A percentile compares a stretch with the other conserved stretches of the same genome.
Conservation (phyloP, 1,284 basidiomycete species). For the Boletus mariae region DNA sequence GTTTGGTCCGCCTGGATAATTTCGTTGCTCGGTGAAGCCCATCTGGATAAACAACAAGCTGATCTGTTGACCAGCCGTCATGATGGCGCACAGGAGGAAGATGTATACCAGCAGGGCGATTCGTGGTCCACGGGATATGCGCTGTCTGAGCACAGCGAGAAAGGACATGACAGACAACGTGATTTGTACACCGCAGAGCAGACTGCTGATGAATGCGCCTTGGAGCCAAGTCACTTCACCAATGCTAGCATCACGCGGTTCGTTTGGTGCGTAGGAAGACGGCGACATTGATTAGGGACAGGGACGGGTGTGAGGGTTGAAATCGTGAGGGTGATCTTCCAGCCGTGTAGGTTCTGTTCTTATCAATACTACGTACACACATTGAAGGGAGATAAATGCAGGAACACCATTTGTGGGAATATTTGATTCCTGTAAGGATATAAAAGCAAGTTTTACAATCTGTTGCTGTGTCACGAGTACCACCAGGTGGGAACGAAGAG, state of each 20-base stretch:
- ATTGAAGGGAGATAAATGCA: not conserved
- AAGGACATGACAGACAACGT: constrained; percentile 24
- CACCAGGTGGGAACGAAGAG: not conserved
- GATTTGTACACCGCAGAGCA: constrained; percentile 23
- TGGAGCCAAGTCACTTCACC: constrained; percentile 25
- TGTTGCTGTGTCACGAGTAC: not conserved
- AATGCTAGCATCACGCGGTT: constrained; percentile 1
- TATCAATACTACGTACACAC: not conserved
- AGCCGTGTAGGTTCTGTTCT: not conserved
- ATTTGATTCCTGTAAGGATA: not conserved
- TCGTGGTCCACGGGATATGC: constrained; percentile 7
- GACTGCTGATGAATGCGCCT: constrained; percentile 22
- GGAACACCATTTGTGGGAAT: constrained; percentile 14
- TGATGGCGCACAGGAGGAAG: constrained; percentile 10
- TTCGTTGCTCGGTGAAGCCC: constrained; percentile 13
- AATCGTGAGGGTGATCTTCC: not conserved
- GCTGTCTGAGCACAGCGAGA: constrained; percentile 16
- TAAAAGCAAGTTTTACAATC: not conserved
- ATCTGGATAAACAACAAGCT: constrained; percentile 16
- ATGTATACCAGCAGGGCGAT: constrained; percentile 18
- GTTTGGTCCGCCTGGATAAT: constrained; percentile 23
- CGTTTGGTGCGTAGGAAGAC: constrained; percentile 2
- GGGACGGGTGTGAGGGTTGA: not conserved
- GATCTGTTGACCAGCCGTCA: constrained; percentile 17
- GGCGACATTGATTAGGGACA: constrained; percentile 9